A percentile compares a stretch with the other conserved stretches of the same genome.
phyloP scores from a whole-genome alignment of 192 early-diverging fungal genomes.

The Chytriomyces hyalinus region DNA sequence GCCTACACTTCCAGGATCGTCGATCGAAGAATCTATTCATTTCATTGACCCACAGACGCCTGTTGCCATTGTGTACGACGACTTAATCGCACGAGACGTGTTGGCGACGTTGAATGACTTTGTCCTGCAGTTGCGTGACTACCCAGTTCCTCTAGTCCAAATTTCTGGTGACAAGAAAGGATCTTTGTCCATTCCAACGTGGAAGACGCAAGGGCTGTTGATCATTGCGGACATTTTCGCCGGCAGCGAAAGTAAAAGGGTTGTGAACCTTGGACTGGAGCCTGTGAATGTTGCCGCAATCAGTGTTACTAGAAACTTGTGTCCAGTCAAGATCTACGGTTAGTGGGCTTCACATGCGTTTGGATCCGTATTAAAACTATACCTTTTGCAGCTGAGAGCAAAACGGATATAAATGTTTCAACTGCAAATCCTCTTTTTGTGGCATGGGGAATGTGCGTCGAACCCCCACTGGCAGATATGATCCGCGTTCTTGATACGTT shows the following conservation, averaged over 20 bases:
- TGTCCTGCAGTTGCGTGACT: constrained; percentile 50
- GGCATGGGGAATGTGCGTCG: constrained; percentile 38
- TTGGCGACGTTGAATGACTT: constrained; percentile 29
- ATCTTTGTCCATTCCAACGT: constrained; percentile 12
- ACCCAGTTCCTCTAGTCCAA: constrained; percentile 43
- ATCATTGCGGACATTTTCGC: constrained; percentile 53
- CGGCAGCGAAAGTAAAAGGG: constrained; percentile 41
- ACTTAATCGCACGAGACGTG: constrained; percentile 51
- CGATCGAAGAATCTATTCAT: constrained; percentile 54
- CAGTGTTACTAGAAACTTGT: constrained; percentile 46
- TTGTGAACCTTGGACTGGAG: constrained; percentile 40
- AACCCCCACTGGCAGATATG: constrained; percentile 54
- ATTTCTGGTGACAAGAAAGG: constrained; percentile 18
- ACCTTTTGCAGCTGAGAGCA: background rate
- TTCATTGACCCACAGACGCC: constrained; percentile 56
- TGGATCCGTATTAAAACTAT: background rate
- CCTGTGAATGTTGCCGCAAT: constrained; percentile 32
- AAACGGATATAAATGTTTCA: constrained; percentile 21
- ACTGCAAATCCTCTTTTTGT: constrained; percentile 22
- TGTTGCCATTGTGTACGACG: constrained; percentile 47
- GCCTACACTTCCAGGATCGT: constrained; percentile 36
- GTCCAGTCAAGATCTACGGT: constrained; percentile 57
- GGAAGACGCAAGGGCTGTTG: constrained; percentile 55
- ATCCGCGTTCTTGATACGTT: constrained; percentile 56
- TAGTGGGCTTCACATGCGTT: background rate